A percentile compares a stretch with the other conserved stretches of the same genome.
Conservation (phyloP, 2,329 filamentous ascomycete species). For the Aspergillus uvarum region DNA sequence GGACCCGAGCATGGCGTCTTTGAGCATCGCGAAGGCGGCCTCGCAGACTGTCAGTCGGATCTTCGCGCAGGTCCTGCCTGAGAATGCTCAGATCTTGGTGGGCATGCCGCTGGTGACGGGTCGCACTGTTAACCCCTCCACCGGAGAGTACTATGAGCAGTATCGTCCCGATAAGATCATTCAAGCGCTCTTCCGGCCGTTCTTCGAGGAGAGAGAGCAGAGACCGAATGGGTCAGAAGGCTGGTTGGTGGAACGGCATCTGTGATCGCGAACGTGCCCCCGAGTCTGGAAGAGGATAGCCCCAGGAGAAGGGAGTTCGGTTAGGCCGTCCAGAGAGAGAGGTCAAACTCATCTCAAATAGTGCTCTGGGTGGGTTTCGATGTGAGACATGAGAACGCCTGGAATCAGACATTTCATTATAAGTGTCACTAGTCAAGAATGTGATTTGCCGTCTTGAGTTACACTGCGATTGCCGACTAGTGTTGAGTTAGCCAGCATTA, state of each 20-base stretch:
- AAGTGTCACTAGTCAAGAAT: not conserved
- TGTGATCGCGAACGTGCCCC: not conserved
- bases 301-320: no score
- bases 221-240: not conserved
- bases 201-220: not conserved
- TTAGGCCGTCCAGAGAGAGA: not conserved
- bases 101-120: conserved; percentile 4
- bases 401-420: not conserved
- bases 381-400: not conserved
- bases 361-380: not conserved
- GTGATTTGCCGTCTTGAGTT: not conserved
- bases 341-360: not conserved
- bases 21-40: not conserved
- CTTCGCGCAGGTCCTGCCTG: conserved; percentile 2
- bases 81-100: not conserved
- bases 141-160: not conserved
- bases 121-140: not conserved
- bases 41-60: conserved; percentile 5
- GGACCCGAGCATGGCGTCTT: not conserved
- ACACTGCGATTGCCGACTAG: not conserved
- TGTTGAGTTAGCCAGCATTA: not conserved
- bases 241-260: not conserved
- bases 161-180: not conserved
- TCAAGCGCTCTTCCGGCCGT: not conserved
- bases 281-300: not conserved